phyloP scores from a whole-genome alignment of 2,329 filamentous ascomycete species.

The Thelonectria rubi region DNA sequence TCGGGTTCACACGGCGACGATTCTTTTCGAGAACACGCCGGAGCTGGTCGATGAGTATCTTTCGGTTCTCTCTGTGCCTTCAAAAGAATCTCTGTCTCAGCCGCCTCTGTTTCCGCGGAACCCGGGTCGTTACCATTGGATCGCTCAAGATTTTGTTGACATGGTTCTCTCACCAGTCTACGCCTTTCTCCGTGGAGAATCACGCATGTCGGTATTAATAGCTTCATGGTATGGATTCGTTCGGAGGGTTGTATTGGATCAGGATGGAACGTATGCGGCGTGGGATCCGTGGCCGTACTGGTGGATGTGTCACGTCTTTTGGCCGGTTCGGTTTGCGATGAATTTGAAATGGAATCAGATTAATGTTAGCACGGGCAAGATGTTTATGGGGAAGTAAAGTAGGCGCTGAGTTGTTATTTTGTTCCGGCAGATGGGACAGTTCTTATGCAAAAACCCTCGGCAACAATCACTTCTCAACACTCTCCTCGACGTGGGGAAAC shows the following conservation, averaged over 20 bases:
- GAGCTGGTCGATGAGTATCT: slow-evolving; percentile 64
- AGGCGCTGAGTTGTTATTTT: too few species aligned
- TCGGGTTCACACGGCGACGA: slow-evolving; percentile 72
- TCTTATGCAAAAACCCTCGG: too few species aligned
- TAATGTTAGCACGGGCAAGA: slow-evolving; percentile 70
- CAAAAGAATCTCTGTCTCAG: slow-evolving; percentile 15
- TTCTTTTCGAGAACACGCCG: slow-evolving; percentile 62
- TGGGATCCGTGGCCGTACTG: slow-evolving; percentile 67
- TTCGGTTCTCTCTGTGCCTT: slow-evolving; percentile 49
- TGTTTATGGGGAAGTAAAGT: slow-evolving; percentile 31
- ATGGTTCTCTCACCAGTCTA: slow-evolving; percentile 58
- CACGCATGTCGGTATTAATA: slow-evolving; percentile 33
- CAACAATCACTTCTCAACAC: too few species aligned
- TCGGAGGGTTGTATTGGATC: slow-evolving; percentile 58
- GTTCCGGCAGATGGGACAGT: too few species aligned
- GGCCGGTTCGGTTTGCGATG: slow-evolving; percentile 60
- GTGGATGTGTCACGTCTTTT: slow-evolving; percentile 66
- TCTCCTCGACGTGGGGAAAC: too few species aligned
- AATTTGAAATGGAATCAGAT: slow-evolving; percentile 68
- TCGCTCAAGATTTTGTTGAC: slow-evolving; percentile 71
- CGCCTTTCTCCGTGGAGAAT: slow-evolving; percentile 39
- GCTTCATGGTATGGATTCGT: slow-evolving; percentile 40
- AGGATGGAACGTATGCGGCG: slow-evolving; percentile 61
- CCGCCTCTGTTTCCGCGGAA: slow-evolving; percentile 36
- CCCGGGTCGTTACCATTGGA: slow-evolving; percentile 63